Percentiles rank a stretch among this genome's conserved stretches.
These are phyloP conservation scores for Microbotryomycetes sp. DNA, from an alignment of 1,284 basidiomycete genomes.

Conservation along the genomic window DNA sequence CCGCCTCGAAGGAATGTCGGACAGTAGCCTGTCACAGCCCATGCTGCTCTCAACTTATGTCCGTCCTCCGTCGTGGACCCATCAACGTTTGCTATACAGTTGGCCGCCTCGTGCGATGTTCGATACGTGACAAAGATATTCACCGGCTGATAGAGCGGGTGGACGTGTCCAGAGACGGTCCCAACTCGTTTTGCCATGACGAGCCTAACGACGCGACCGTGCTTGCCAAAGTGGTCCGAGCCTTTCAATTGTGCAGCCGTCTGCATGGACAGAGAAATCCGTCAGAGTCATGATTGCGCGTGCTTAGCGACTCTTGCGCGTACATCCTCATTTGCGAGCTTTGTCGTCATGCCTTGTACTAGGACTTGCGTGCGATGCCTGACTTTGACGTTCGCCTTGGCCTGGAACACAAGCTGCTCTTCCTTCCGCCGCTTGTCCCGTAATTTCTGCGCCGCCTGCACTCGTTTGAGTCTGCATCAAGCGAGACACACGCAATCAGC, in stretches of 20 bases:
- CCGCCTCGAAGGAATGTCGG: conserved; percentile 86
- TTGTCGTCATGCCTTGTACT: conserved; percentile 84
- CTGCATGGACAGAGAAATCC: conserved; percentile 44
- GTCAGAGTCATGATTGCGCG: conserved; percentile 7
- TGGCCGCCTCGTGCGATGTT: conserved; percentile 87
- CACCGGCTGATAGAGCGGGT: conserved; percentile 54
- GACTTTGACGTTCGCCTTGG: conserved; percentile 87
- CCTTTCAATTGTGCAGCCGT: conserved; percentile 89
- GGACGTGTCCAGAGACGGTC: conserved; percentile 44
- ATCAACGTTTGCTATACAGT: conserved; percentile 87
- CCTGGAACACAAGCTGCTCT: conserved; percentile 75
- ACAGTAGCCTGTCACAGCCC: conserved; percentile 97
- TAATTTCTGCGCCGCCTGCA: conserved; percentile 93
- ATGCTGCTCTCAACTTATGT: conserved; percentile 81
- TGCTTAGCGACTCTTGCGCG: conserved; percentile 34
- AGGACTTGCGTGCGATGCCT: conserved; percentile 96
- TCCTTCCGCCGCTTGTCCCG: conserved; percentile 94
- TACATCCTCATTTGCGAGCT: conserved; percentile 93
- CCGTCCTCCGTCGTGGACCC: conserved; percentile 69
- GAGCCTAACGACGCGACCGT: conserved; percentile 96
- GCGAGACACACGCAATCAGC: conserved; percentile 17
- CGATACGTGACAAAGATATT: conserved; percentile 96
- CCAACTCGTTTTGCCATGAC: conserved; percentile 82
- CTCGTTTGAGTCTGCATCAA: conserved; percentile 85
- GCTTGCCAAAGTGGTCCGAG: conserved; percentile 96